Percentiles rank a stretch among this genome's conserved stretches.
Evolutionary conservation across 805 yeast genomes (phyloP).

Genomic region (Vanderwaltozyma polyspora): DNA sequence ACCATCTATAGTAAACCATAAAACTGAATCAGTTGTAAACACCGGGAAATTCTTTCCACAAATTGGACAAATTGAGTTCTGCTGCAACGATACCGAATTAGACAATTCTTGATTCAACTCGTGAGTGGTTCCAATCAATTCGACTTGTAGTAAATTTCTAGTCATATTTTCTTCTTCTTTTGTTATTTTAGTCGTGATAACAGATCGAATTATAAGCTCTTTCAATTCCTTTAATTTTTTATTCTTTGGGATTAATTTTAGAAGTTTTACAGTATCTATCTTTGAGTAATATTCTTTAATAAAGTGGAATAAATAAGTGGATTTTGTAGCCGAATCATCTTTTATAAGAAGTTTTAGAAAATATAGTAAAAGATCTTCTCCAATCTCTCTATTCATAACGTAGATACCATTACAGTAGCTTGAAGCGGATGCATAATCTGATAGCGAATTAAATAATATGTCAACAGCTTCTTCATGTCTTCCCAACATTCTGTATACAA

Average conservation of each 20-base stretch:
- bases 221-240: constrained; percentile 36
- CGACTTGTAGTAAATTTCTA: constrained; percentile 42
- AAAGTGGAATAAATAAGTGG: constrained; percentile 10
- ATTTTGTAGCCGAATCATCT: not conserved
- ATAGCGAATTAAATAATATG: constrained; percentile 45
- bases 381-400: constrained; percentile 27
- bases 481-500: constrained; percentile 46
- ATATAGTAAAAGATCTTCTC: constrained; percentile 32
- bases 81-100: constrained; percentile 30
- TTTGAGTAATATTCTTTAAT: constrained; percentile 19
- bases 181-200: constrained; percentile 32
- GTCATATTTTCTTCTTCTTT: constrained; percentile 33
- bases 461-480: constrained; percentile 54
- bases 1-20: constrained; percentile 10
- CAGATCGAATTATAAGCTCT: constrained; percentile 34
- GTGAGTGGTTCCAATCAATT: constrained; percentile 37
- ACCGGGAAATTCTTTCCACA: constrained; percentile 36
- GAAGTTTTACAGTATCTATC: constrained; percentile 21
- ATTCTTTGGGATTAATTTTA: constrained; percentile 41
- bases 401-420: constrained; percentile 46
- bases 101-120: constrained; percentile 30
- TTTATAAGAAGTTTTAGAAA: constrained; percentile 29
- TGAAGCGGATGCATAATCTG: constrained; percentile 49
- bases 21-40: constrained; percentile 11
- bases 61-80: constrained; percentile 40